Evolutionary conservation across 2,329 filamentous ascomycete species (phyloP), one percentile per base, ranked within the genome.

Genomic region (Magnaporthiopsis poae): DNA sequence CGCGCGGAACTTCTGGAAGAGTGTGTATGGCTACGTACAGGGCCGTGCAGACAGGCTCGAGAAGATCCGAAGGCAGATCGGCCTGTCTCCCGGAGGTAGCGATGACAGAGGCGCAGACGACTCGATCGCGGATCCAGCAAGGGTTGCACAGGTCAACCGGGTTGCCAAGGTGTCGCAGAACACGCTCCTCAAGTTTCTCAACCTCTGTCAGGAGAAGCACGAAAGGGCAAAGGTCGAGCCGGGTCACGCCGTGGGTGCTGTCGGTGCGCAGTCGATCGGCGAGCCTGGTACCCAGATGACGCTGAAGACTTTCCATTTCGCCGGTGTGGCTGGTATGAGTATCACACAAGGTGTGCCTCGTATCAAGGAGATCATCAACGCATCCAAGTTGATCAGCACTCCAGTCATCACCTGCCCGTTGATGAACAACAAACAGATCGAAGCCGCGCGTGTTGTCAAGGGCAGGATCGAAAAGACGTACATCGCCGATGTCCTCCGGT

Each of bases 321-420:
- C 95, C 75, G 95, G 95, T 90, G 95, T 99, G 70, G 95, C 95
- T 61, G 94, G 94, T 76, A 98, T 99, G 95, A 96, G 92, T 84
- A 96, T 99, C 75, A 99, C 95, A 0, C 92, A 97, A 75, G 95
- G 95, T 90, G 95, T 99, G 8, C 95, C 95, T 1, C 94, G 95
- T 88, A 99, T 99, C 81, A 99, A 99, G 80, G 95, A 99, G 82
- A 99, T 99, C 71, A 99, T 99, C 87, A 99, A 99, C 79, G 95
- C 95, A 7, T 96, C 92, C 11, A 96, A 92, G 76, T 82, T 83
- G 64, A 99, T 99, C 77, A 96, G 90, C 76, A 99, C 95, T 27
- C 95, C 95, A 0, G 90, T 99, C 74, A 96, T 99, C 71, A 88
- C 86, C 7, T 98, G 95, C 73, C 89, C 91, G 5, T 82, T 98